A percentile compares a stretch with the other conserved stretches of the same genome.
These are phyloP conservation scores for Auricularia heimuer DNA, from an alignment of 768 basidiomycete genomes.

Conservation along the genomic window DNA sequence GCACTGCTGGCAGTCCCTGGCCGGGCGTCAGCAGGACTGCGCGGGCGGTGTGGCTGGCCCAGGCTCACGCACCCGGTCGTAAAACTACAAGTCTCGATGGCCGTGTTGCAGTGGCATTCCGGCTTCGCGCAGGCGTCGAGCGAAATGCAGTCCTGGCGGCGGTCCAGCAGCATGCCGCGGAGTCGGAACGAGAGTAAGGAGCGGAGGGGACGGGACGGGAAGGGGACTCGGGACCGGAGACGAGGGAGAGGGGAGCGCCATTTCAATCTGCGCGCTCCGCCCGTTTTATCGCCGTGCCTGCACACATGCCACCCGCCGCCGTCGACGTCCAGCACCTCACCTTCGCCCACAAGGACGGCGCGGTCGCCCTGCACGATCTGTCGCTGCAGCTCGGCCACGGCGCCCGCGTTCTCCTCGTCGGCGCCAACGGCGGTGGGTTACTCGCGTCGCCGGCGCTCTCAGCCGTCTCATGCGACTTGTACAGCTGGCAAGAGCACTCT, in stretches of 20 bases:
- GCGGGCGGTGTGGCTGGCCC: not conserved
- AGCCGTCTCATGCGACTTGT: not conserved
- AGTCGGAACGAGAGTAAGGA: not conserved
- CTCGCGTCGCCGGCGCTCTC: not conserved
- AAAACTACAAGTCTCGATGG: not conserved
- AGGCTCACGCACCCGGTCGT: not conserved
- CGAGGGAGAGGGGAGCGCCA: not conserved
- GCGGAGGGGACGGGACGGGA: not conserved
- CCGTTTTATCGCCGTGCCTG: not conserved
- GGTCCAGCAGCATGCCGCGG: not conserved
- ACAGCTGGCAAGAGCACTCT: conserved; percentile 93
- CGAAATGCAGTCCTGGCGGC: not conserved
- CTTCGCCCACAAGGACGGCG: conserved; percentile 11
- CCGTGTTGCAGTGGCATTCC: not conserved
- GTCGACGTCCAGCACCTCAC: conserved; percentile 18
- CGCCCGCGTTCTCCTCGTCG: conserved; percentile 76
- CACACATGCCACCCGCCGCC: conserved; percentile 6
- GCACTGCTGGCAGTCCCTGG: not conserved
- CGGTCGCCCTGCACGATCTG: conserved; percentile 47
- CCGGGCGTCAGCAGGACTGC: not conserved
- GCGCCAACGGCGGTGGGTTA: conserved; percentile 82
- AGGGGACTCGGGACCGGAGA: not conserved
- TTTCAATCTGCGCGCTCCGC: not conserved
- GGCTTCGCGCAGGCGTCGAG: not conserved
- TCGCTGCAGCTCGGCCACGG: conserved; percentile 59